Evolutionary conservation across 139 green algal species (phyloP).

Genomic region (Yamagishiella unicocca): DNA sequence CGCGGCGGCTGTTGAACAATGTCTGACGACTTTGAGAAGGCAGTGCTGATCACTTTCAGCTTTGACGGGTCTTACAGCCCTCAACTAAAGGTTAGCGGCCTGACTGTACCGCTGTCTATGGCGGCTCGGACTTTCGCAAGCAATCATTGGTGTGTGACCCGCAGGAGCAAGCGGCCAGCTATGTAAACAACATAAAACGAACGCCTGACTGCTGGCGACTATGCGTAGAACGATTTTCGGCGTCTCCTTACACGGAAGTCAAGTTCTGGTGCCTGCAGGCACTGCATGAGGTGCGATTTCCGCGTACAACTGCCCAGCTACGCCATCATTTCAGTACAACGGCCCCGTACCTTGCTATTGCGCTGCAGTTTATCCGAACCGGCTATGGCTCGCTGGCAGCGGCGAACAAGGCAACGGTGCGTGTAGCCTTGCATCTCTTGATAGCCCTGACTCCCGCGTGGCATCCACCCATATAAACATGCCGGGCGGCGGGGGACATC

Average conservation of each 20-base stretch:
- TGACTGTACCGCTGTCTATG: neutral
- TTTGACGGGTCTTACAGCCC: slow-evolving; percentile 71
- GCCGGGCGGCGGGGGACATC: no score
- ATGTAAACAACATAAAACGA: slow-evolving; percentile 71
- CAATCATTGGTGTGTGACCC: neutral
- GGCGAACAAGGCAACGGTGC: slow-evolving; percentile 44
- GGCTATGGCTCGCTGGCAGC: slow-evolving; percentile 50
- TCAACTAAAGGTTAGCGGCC: slow-evolving; percentile 49
- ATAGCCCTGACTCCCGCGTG: no score
- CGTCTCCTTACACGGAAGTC: slow-evolving; percentile 85
- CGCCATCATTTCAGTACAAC: no score
- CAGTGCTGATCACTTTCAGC: slow-evolving; percentile 91
- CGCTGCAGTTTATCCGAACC: slow-evolving; percentile 54
- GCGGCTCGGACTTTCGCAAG: neutral
- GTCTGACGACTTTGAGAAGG: slow-evolving; percentile 93
- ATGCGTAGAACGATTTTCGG: slow-evolving; percentile 82
- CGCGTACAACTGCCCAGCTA: neutral
- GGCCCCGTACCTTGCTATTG: no score
- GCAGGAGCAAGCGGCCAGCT: slow-evolving; percentile 78
- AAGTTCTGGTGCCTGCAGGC: slow-evolving; percentile 98
- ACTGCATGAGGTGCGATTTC: slow-evolving; percentile 80
- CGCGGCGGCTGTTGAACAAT: slow-evolving; percentile 4
- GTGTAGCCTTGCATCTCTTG: no score
- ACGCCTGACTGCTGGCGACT: slow-evolving; percentile 79
- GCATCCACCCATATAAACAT: no score